Conservation (phyloP, 1,284 basidiomycete genomes). For the Ceratorhiza oryzae-sativae region DNA sequence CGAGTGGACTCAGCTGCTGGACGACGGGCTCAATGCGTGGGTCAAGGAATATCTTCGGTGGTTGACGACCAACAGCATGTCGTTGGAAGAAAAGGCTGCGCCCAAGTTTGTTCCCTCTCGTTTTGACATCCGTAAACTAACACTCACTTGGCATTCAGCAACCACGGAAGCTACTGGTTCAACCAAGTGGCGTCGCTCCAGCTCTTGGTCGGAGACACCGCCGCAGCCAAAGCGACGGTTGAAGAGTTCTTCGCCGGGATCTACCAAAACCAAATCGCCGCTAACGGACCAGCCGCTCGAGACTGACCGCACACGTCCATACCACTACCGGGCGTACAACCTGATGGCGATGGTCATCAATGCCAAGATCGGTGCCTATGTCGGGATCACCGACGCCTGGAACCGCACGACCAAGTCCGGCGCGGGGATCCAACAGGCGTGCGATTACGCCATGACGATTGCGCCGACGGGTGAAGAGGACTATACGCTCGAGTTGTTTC, state of each 20-base stretch:
- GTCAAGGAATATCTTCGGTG: constrained; percentile 45
- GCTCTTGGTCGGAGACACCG: constrained; percentile 56
- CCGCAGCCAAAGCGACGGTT: constrained; percentile 54
- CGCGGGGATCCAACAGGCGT: constrained; percentile 62
- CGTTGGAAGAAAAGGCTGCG: constrained; percentile 45
- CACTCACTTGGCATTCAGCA: constrained; percentile 31
- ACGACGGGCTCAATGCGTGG: constrained; percentile 45
- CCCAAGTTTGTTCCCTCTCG: constrained; percentile 42
- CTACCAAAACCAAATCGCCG: constrained; percentile 61
- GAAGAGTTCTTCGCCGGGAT: constrained; percentile 57
- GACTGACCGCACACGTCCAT: constrained; percentile 41
- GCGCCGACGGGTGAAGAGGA: constrained; percentile 46
- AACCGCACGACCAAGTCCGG: constrained; percentile 58
- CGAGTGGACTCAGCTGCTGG: constrained; percentile 45
- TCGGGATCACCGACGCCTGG: constrained; percentile 57
- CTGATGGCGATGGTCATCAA: constrained; percentile 51
- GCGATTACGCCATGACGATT: constrained; percentile 62
- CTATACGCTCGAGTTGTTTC: constrained; percentile 30
- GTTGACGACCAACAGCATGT: constrained; percentile 45
- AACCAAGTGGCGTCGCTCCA: constrained; percentile 60
- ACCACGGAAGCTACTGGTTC: constrained; percentile 49
- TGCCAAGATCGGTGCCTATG: constrained; percentile 61
- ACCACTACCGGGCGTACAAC: constrained; percentile 46
- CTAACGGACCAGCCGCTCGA: constrained; percentile 62
- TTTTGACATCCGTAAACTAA: background rate